Evolutionary conservation across 768 basidiomycete genomes (phyloP).

Genomic region (Tulasnella calospora): DNA sequence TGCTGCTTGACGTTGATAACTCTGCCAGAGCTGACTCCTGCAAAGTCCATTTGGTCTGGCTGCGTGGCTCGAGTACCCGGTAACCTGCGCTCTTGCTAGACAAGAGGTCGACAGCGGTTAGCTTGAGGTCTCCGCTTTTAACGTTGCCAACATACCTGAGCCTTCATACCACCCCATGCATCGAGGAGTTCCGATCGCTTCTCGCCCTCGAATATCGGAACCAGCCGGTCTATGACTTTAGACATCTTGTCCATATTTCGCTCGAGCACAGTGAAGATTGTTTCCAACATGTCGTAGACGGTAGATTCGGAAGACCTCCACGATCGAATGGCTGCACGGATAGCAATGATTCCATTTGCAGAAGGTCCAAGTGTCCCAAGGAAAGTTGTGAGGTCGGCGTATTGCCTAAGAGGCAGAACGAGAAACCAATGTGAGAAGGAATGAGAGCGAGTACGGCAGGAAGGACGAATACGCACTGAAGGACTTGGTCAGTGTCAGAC

Average conservation of each 20-base stretch:
- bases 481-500: background rate
- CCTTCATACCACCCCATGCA: constrained; percentile 78
- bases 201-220: constrained; percentile 76
- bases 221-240: constrained; percentile 63
- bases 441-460: background rate
- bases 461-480: background rate
- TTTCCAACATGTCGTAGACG: constrained; percentile 80
- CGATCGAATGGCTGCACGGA: constrained; percentile 71
- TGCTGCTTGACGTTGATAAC: constrained; percentile 79
- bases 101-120: background rate
- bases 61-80: constrained; percentile 16
- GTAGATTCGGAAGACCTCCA: constrained; percentile 72
- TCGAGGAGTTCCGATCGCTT: constrained; percentile 70
- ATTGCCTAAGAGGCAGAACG: constrained; percentile 47
- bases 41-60: constrained; percentile 44
- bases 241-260: constrained; percentile 66
- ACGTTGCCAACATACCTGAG: constrained; percentile 55
- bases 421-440: background rate
- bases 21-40: constrained; percentile 74
- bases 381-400: constrained; percentile 59
- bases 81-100: constrained; percentile 37
- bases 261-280: constrained; percentile 76
- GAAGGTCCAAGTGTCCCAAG: constrained; percentile 56
- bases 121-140: background rate
- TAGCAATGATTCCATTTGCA: constrained; percentile 52